A percentile compares a stretch with the other conserved stretches of the same genome.
phyloP scores from a whole-genome alignment of 345 rosid genomes.

The Carallia pectinifolia region DNA sequence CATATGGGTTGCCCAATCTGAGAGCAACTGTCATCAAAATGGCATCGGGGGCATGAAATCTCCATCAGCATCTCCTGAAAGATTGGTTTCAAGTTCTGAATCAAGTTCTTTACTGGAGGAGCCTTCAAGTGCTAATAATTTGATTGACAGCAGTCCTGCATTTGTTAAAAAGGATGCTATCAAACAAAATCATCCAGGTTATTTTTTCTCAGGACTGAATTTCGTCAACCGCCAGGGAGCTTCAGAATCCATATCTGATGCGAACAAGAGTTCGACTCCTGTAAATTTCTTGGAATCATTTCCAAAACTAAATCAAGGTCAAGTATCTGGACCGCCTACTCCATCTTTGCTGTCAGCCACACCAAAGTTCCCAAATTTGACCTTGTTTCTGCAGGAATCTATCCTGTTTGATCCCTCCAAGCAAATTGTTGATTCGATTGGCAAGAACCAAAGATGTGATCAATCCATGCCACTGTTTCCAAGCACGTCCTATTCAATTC shows the following conservation, averaged over 20 bases:
- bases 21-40: slow-evolving; percentile 5
- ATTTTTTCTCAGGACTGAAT: slow-evolving; percentile 28
- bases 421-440: slow-evolving; percentile 23
- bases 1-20: slow-evolving; percentile 29
- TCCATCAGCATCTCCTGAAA: slow-evolving; percentile 19
- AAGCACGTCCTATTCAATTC: slow-evolving; percentile 17
- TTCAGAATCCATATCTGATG: slow-evolving; percentile 14
- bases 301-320: slow-evolving; percentile 28
- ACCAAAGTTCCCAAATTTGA: slow-evolving; percentile 49
- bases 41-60: slow-evolving; percentile 22
- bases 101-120: slow-evolving; percentile 35
- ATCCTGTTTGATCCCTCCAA: slow-evolving; percentile 25
- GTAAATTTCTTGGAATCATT: slow-evolving; percentile 47
- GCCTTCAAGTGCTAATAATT: slow-evolving; percentile 16
- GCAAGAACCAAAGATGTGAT: slow-evolving; percentile 14
- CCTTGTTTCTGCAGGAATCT: slow-evolving; percentile 61
- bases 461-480: slow-evolving; percentile 23
- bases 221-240: slow-evolving; percentile 14
- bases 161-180: slow-evolving; percentile 23
- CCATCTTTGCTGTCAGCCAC: slow-evolving; percentile 26
- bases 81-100: slow-evolving; percentile 25
- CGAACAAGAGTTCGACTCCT: slow-evolving; percentile 27
- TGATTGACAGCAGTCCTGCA: slow-evolving; percentile 30
- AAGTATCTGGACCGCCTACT: slow-evolving; percentile 28
- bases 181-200: slow-evolving; percentile 11